A percentile compares a stretch with the other conserved stretches of the same genome.
Evolutionary conservation across 2,329 filamentous ascomycete genomes (phyloP).

Genomic region (Paracamarosporium sp.): DNA sequence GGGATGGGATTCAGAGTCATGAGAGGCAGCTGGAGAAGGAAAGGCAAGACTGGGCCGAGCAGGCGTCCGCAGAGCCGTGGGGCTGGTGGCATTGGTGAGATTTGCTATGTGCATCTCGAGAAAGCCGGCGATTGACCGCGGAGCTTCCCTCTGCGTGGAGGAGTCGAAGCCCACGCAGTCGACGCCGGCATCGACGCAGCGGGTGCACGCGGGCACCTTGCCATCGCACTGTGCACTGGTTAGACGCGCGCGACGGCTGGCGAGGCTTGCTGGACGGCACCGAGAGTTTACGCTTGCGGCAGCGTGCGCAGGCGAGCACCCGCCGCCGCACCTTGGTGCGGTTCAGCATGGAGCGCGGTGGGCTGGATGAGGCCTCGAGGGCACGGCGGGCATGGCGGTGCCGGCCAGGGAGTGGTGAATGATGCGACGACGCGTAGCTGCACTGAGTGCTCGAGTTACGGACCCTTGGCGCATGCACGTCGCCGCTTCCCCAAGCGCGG

Average conservation of each 20-base stretch:
- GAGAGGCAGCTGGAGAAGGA: slow-evolving; percentile 34
- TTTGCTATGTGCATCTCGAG: slow-evolving; percentile 40
- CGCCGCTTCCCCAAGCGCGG: slow-evolving; percentile 17
- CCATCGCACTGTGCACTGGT: slow-evolving; percentile 40
- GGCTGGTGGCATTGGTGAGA: slow-evolving; percentile 26
- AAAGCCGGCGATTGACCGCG: slow-evolving; percentile 42
- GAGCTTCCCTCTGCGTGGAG: slow-evolving; percentile 39
- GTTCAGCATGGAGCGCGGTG: slow-evolving; percentile 34
- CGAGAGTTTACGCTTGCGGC: slow-evolving; percentile 43
- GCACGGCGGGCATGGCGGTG: slow-evolving; percentile 31
- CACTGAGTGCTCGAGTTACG: no score
- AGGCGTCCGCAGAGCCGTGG: slow-evolving; percentile 21
- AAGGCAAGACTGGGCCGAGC: slow-evolving; percentile 22
- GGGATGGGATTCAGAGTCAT: slow-evolving; percentile 25
- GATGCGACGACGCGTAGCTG: slow-evolving; percentile 12
- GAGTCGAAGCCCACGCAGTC: slow-evolving; percentile 45
- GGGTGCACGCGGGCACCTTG: slow-evolving; percentile 42
- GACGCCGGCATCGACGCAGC: slow-evolving; percentile 39
- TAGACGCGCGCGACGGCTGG: slow-evolving; percentile 16
- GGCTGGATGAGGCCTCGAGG: slow-evolving; percentile 13
- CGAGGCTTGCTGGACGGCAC: slow-evolving; percentile 24
- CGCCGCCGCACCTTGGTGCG: slow-evolving; percentile 42
- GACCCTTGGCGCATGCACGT: slow-evolving; percentile 9
- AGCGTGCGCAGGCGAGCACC: slow-evolving; percentile 45
- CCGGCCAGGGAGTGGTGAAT: not conserved